phyloP scores from a whole-genome alignment of 257 asterid genomes.

The Petunia secreta region DNA sequence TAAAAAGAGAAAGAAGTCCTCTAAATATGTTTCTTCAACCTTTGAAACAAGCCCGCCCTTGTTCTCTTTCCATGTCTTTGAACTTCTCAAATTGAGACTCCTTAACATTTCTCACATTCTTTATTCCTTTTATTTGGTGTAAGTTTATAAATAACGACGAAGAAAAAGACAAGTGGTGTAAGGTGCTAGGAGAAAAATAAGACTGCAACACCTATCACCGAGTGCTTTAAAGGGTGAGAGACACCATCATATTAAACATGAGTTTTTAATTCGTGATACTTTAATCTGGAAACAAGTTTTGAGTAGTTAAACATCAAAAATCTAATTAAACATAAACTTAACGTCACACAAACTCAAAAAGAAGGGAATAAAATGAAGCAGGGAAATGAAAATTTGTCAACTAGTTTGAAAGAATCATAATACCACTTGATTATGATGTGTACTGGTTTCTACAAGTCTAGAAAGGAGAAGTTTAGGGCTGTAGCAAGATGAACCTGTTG shows the following conservation, averaged over 20 bases:
- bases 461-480: neutral
- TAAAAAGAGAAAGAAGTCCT: neutral
- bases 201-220: neutral
- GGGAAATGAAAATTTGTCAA: neutral
- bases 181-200: neutral
- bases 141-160: neutral
- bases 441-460: neutral
- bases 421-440: neutral
- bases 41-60: neutral
- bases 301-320: neutral
- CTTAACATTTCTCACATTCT: neutral
- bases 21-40: neutral
- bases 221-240: neutral
- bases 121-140: constrained; percentile 1
- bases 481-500: constrained; percentile 49
- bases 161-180: neutral
- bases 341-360: neutral
- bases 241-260: neutral
- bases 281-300: neutral
- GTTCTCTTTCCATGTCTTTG: neutral
- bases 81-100: constrained; percentile 4
- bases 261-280: neutral
- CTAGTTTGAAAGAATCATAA: neutral
- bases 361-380: neutral
- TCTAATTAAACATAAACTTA: neutral